Evolutionary conservation across 2,329 filamentous ascomycete species (phyloP).

Genomic region (Ophiobolus disseminans): DNA sequence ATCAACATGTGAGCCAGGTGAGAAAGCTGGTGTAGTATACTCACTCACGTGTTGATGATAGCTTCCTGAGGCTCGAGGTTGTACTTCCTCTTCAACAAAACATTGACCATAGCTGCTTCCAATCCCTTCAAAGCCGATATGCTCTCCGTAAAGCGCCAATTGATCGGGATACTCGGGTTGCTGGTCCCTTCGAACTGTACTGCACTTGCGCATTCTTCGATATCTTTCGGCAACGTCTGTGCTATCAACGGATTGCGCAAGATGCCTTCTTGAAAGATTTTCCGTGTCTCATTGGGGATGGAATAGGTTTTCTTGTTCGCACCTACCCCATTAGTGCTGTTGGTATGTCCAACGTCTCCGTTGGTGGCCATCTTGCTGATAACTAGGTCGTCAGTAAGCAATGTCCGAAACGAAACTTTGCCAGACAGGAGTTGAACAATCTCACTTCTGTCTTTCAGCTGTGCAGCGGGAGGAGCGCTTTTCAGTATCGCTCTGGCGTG

Average conservation of each 20-base stretch:
- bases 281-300: slow-evolving; percentile 33
- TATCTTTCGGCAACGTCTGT: slow-evolving; percentile 46
- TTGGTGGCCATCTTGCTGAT: neutral
- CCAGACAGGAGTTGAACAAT: too few species aligned
- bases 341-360: neutral
- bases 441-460: too few species aligned
- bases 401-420: neutral
- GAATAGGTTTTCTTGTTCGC: slow-evolving; percentile 28
- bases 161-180: slow-evolving; percentile 59
- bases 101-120: slow-evolving; percentile 57
- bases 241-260: slow-evolving; percentile 52
- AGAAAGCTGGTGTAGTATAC: neutral
- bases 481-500: too few species aligned
- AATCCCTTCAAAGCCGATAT: slow-evolving; percentile 58
- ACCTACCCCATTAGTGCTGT: neutral
- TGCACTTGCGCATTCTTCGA: slow-evolving; percentile 42
- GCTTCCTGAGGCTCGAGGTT: slow-evolving; percentile 48
- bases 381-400: neutral
- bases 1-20: neutral
- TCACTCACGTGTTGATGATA: slow-evolving; percentile 56
- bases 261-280: slow-evolving; percentile 49
- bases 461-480: too few species aligned
- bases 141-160: slow-evolving; percentile 64
- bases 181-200: slow-evolving; percentile 55
- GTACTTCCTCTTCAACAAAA: slow-evolving; percentile 57